Evolutionary conservation across 805 yeast species (phyloP), one percentile per base, ranked within the genome.

Genomic region (Sungouiozyma ichnusensis): DNA sequence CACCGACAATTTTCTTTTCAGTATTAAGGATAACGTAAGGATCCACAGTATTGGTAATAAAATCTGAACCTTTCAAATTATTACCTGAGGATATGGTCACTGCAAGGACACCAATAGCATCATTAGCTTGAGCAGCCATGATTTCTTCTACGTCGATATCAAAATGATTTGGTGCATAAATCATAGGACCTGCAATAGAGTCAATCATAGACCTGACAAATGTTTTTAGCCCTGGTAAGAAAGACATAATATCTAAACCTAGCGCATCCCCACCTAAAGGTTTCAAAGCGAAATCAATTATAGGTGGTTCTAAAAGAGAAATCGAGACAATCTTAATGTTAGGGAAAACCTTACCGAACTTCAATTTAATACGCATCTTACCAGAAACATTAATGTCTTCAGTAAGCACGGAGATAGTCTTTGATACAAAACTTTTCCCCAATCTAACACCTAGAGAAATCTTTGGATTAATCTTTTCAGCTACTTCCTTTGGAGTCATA

Each of bases 201-300:
- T 84, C 81, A 55, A 84, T 76, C 58, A 80, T 69, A 17, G 73
- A 69, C 48, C 79, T 82, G 41, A 84, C 87, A 54, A 83, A 78
- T 2, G 77, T 67, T 18, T 85, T 72, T 55, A 84, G 73, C 47
- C 92, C 92, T 3, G 94, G 94, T 48, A 84, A 72, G 51, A 83
- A 71, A 2, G 88, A 78, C 94, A 84, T 84, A 51, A 84, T 74
- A 64, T 84, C 94, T 36, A 84, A 56, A 47, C 94, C 94, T 46
- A 84, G 71, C n/a, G 88, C 79, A 58, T 84, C 90, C 65, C 94
- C 92, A 59, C 92, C 92, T 41, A 84, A 81, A 8, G 94, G 94
- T 58, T 84, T 84, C 67, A 84, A 73, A 16, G 78, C 81, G 58
- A 82, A 84, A 56, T 81, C 88, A 55, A 84, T 81, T 24, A 72